Conservation (phyloP, 148 eudicot genomes). For the Persicaria maculosa region DNA sequence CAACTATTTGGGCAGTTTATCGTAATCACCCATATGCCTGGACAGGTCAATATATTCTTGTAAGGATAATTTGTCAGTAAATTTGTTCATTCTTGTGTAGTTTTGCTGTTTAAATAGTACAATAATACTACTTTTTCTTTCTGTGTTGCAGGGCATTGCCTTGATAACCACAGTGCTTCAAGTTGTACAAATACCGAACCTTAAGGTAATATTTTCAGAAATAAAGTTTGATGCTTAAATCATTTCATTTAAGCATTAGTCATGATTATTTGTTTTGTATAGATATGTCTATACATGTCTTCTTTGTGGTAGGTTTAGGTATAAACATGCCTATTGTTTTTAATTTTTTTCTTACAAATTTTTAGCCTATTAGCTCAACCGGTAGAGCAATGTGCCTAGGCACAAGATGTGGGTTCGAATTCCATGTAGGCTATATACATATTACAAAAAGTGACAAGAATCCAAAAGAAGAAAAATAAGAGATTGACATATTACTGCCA, state of each 20-base stretch:
- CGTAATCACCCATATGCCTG: conserved; percentile 55
- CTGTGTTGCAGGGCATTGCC: conserved; percentile 57
- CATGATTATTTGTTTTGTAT: no score
- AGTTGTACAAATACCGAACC: conserved; percentile 76
- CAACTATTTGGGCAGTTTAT: conserved; percentile 64
- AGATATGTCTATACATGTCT: no score
- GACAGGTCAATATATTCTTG: conserved; percentile 93
- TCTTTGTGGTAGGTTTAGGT: no score
- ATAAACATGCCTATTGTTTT: no score
- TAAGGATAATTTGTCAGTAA: conserved; percentile 30
- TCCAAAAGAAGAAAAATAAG: no score
- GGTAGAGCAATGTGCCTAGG: no score
- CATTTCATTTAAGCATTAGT: not conserved
- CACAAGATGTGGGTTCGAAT: no score
- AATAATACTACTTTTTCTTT: conserved; percentile 5
- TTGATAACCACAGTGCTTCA: conserved; percentile 77
- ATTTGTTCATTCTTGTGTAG: not conserved
- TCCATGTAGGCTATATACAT: no score
- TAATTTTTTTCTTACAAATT: no score
- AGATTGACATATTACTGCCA: no score
- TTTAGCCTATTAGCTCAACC: no score
- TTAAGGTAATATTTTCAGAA: conserved; percentile 50
- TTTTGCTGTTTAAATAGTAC: not conserved
- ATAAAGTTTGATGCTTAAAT: not conserved
- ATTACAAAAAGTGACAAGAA: no score